Conservation (phyloP, 352 stramenopile genomes). For the Pythium biforme region DNA sequence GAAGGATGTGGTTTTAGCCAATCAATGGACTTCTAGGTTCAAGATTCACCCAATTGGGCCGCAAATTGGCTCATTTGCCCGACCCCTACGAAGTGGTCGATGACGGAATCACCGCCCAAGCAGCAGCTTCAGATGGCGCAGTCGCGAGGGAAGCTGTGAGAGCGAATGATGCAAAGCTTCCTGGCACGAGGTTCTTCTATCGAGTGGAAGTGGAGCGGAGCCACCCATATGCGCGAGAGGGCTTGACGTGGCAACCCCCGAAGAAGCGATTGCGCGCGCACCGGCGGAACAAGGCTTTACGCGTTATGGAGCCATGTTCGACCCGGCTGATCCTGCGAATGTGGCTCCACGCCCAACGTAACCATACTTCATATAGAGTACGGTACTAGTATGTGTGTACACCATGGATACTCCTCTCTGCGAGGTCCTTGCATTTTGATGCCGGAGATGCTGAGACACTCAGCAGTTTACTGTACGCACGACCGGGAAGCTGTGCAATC, state of each 20-base stretch:
- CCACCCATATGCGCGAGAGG: neutral
- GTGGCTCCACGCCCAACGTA: too few species aligned
- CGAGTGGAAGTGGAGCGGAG: neutral
- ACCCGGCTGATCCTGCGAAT: too few species aligned
- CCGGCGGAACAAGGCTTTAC: neutral
- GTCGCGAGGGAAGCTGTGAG: constrained; percentile 8
- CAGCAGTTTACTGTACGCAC: too few species aligned
- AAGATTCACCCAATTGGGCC: constrained; percentile 18
- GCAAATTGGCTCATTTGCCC: neutral
- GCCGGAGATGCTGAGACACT: too few species aligned
- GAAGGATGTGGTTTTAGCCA: constrained; percentile 5
- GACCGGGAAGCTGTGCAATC: too few species aligned
- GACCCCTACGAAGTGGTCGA: constrained; percentile 10
- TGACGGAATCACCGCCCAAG: constrained; percentile 22
- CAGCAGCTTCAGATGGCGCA: constrained; percentile 6
- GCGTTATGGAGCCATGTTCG: too few species aligned
- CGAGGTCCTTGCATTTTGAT: too few species aligned
- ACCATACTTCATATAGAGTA: too few species aligned
- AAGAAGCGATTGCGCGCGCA: neutral
- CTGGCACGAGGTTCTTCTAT: constrained; percentile 3
- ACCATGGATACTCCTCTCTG: too few species aligned
- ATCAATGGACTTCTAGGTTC: neutral
- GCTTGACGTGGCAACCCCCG: constrained; percentile 1
- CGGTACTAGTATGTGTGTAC: too few species aligned
- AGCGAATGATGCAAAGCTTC: neutral